These are phyloP conservation scores for Fusarium xylarioides DNA, from an alignment of 2,329 filamentous ascomycete species.

Conservation along the genomic window DNA sequence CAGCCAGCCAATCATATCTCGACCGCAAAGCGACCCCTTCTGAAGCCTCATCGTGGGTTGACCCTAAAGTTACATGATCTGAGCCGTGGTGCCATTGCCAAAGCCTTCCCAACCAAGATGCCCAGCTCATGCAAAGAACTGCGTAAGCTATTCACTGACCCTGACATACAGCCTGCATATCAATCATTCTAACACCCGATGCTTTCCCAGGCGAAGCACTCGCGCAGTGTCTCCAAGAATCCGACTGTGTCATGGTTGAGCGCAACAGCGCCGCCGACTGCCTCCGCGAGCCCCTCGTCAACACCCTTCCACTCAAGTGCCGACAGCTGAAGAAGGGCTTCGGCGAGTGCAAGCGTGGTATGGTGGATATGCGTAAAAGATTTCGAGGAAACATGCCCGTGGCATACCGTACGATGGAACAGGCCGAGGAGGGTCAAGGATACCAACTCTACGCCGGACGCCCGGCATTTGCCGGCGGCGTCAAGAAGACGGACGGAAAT, in stretches of 20 bases:
- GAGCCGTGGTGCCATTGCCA: constrained; percentile 30
- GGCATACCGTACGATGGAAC: constrained; percentile 66
- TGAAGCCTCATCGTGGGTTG: constrained; percentile 27
- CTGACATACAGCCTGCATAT: not conserved
- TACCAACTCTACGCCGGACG: constrained; percentile 84
- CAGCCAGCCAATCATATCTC: constrained; percentile 39
- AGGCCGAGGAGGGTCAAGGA: constrained; percentile 64
- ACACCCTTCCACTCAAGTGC: constrained; percentile 85
- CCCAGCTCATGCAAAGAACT: constrained; percentile 97
- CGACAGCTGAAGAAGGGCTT: constrained; percentile 94
- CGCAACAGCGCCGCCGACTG: constrained; percentile 89
- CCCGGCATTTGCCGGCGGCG: constrained; percentile 71
- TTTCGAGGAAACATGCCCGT: constrained; percentile 95
- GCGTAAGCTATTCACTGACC: constrained; percentile 65
- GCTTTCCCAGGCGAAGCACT: constrained; percentile 78
- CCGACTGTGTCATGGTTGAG: constrained; percentile 94
- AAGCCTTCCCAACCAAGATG: constrained; percentile 64
- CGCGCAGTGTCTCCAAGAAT: constrained; percentile 93
- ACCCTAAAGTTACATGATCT: constrained; percentile 22
- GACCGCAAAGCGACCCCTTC: constrained; percentile 38
- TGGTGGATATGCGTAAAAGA: constrained; percentile 98
- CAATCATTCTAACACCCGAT: not conserved
- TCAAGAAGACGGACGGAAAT: constrained; percentile 73
- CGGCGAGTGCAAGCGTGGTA: constrained; percentile 92
- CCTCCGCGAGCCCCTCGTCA: constrained; percentile 81